phyloP scores from a whole-genome alignment of 2,329 filamentous ascomycete genomes.

The Scytalidium lignicola region DNA sequence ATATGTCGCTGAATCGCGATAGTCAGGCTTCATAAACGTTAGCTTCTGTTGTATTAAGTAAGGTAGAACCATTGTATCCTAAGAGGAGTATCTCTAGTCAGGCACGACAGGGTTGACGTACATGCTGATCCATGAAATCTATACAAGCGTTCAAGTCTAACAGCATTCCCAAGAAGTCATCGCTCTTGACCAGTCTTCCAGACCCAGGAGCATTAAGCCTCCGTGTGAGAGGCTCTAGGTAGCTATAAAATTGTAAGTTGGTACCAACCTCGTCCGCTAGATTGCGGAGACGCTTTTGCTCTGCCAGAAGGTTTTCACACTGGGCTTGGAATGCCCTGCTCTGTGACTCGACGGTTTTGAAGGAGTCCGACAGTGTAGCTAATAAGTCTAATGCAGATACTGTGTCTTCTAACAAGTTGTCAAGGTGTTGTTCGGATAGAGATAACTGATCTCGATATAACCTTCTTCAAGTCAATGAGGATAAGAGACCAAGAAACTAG shows the following conservation, averaged over 20 bases:
- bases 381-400: constrained; percentile 71
- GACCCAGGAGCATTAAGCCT: constrained; percentile 89
- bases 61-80: too few relatives aligned
- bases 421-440: constrained; percentile 76
- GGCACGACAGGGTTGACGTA: constrained; percentile 38
- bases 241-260: constrained; percentile 91
- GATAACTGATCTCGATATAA: constrained; percentile 77
- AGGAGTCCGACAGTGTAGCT: constrained; percentile 75
- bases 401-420: constrained; percentile 72
- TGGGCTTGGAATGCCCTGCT: constrained; percentile 90
- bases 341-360: constrained; percentile 80
- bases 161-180: constrained; percentile 84
- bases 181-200: constrained; percentile 75
- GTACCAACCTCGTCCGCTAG: constrained; percentile 81
- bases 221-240: constrained; percentile 84
- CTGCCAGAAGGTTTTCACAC: constrained; percentile 79
- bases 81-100: neutral
- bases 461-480: constrained; percentile 33
- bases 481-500: constrained; percentile 3
- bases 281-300: constrained; percentile 72
- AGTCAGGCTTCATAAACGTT: constrained; percentile 53
- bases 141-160: constrained; percentile 84
- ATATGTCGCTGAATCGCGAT: constrained; percentile 84
- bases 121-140: constrained; percentile 85
- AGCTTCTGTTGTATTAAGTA: constrained; percentile 2